A percentile compares a stretch with the other conserved stretches of the same genome.
These are phyloP conservation scores for Eutrema yunnanense DNA, from an alignment of 345 rosid genomes.

Conservation along the genomic window DNA sequence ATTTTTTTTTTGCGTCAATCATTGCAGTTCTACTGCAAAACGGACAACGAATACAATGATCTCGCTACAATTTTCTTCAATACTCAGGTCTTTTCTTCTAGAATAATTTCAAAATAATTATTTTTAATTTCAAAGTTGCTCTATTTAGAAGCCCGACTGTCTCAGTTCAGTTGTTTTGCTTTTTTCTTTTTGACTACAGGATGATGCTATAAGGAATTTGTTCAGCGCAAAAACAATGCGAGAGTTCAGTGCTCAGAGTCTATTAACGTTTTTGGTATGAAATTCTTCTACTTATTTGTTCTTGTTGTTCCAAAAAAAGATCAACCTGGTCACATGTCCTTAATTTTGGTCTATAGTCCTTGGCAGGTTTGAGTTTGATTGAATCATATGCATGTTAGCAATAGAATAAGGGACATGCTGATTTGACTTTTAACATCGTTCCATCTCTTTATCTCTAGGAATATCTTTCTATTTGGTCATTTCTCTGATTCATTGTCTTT, in stretches of 20 bases:
- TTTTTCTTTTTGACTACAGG: conserved; percentile 40
- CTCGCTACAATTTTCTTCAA: conserved; percentile 98
- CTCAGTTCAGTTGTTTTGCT: not conserved
- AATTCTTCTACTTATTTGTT: not conserved
- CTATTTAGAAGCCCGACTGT: not conserved
- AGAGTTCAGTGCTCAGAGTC: conserved; percentile 89
- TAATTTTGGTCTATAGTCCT: not conserved
- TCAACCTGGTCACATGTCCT: conserved; percentile 1
- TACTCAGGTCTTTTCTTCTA: conserved; percentile 59
- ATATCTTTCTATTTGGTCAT: not conserved
- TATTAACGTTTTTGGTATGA: conserved; percentile 87
- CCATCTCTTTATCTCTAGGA: not conserved
- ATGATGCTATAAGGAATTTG: conserved; percentile 97
- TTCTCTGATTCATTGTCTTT: not conserved
- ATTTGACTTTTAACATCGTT: not conserved
- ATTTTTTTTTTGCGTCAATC: not conserved
- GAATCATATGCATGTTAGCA: conserved; percentile 15
- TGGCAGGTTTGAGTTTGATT: not conserved
- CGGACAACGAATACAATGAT: conserved; percentile 79
- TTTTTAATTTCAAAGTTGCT: not conserved
- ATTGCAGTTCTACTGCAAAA: conserved; percentile 82
- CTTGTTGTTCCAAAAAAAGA: not conserved
- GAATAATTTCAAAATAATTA: not conserved
- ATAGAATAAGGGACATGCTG: conserved; percentile 3
- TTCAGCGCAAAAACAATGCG: conserved; percentile 97